Evolutionary conservation across 345 rosid species (phyloP).

Genomic region (Ceriops tagal): DNA sequence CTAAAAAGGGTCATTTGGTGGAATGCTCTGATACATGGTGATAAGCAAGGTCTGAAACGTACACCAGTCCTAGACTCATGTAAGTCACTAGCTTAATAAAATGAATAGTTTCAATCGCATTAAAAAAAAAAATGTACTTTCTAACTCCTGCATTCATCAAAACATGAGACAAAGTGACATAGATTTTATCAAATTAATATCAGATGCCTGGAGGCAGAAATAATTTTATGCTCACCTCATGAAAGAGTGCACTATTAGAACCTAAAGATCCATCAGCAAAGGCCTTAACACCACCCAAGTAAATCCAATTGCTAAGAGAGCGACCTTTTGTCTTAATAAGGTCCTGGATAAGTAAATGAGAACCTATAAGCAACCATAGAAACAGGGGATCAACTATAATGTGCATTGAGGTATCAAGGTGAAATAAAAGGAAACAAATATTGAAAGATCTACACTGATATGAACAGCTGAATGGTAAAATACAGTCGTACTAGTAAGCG

Average conservation of each 20-base stretch:
- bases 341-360: slow-evolving; percentile 37
- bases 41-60: too few relatives aligned
- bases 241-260: slow-evolving; percentile 81
- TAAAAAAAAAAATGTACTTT: too few relatives aligned
- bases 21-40: too few relatives aligned
- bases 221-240: slow-evolving; percentile 51
- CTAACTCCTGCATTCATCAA: neutral
- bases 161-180: neutral
- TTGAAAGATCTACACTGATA: neutral
- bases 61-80: too few relatives aligned
- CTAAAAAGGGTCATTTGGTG: too few relatives aligned
- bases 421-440: neutral
- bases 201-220: neutral
- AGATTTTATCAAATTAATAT: neutral
- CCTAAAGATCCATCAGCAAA: slow-evolving; percentile 93
- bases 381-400: neutral
- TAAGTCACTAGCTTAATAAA: too few relatives aligned
- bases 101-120: too few relatives aligned
- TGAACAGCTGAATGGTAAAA: neutral
- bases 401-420: neutral
- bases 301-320: slow-evolving; percentile 60
- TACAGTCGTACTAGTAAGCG: slow-evolving; percentile 56
- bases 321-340: slow-evolving; percentile 47
- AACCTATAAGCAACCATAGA: slow-evolving; percentile 3
- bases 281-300: slow-evolving; percentile 90